Evolutionary conservation across 2,329 filamentous ascomycete species (phyloP).

Genomic region (Purpureocillium takamizusanense): DNA sequence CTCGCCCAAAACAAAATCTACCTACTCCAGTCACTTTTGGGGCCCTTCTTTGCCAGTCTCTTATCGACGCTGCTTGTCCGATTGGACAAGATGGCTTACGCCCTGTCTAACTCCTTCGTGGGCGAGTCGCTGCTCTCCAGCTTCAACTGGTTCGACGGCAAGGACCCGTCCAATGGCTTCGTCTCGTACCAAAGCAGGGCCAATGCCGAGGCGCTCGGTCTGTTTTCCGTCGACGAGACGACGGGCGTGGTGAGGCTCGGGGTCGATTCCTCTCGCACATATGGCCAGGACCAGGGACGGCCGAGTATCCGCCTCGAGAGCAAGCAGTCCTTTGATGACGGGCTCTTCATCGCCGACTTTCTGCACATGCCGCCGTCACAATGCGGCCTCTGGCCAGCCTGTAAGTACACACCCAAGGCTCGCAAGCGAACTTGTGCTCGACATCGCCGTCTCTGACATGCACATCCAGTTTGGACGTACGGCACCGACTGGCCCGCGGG

Average conservation of each 20-base stretch:
- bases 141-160: conserved; percentile 40
- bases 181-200: conserved; percentile 46
- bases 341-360: conserved; percentile 64
- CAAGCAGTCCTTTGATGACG: conserved; percentile 52
- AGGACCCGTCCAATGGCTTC: conserved; percentile 58
- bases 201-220: conserved; percentile 26
- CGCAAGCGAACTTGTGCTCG: no score
- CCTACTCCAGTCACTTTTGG: background rate
- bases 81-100: conserved; percentile 25
- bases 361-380: conserved; percentile 62
- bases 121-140: conserved; percentile 33
- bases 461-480: conserved; percentile 39
- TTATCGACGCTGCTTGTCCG: conserved; percentile 1
- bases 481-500: conserved; percentile 49
- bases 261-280: conserved; percentile 32
- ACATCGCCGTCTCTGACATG: background rate
- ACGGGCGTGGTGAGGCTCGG: conserved; percentile 35
- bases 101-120: conserved; percentile 31
- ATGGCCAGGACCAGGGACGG: conserved; percentile 29
- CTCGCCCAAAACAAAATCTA: background rate
- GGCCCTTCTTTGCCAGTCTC: background rate
- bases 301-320: conserved; percentile 59
- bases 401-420: conserved; percentile 24
- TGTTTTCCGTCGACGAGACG: conserved; percentile 31
- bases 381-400: conserved; percentile 69